These are phyloP conservation scores for Ceratobasidium sp. DNA, from an alignment of 1,284 basidiomycete genomes.

Conservation along the genomic window DNA sequence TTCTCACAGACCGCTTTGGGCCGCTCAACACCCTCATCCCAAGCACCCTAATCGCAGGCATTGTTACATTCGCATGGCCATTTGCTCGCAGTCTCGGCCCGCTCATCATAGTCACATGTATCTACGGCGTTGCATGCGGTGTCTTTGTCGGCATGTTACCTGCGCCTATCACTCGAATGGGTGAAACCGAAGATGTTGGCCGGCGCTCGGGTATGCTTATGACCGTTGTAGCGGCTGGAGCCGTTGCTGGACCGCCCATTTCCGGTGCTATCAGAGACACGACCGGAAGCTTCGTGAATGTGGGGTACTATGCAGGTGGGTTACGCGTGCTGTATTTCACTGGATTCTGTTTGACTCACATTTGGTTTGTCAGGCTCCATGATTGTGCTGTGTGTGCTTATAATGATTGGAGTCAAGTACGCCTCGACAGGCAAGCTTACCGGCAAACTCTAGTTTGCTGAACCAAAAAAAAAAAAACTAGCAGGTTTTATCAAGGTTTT, in stretches of 20 bases:
- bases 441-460: slow-evolving; percentile 22
- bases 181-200: slow-evolving; percentile 71
- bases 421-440: slow-evolving; percentile 19
- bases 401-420: slow-evolving; percentile 51
- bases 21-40: slow-evolving; percentile 71
- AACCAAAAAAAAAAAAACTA: neutral
- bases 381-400: slow-evolving; percentile 54
- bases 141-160: slow-evolving; percentile 69
- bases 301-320: slow-evolving; percentile 74
- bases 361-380: slow-evolving; percentile 52
- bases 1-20: slow-evolving; percentile 63
- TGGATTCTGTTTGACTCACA: neutral
- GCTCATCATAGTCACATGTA: slow-evolving; percentile 64
- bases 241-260: slow-evolving; percentile 70
- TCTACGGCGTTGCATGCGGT: slow-evolving; percentile 70
- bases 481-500: neutral
- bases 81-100: slow-evolving; percentile 62
- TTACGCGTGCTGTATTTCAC: slow-evolving; percentile 51
- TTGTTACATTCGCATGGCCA: slow-evolving; percentile 73
- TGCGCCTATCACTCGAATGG: slow-evolving; percentile 72
- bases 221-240: slow-evolving; percentile 65
- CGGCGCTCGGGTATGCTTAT: slow-evolving; percentile 71
- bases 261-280: slow-evolving; percentile 68
- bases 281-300: slow-evolving; percentile 64
- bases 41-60: slow-evolving; percentile 64